phyloP scores from a whole-genome alignment of 352 stramenopile genomes.

The Phytopythium ostracodes region DNA sequence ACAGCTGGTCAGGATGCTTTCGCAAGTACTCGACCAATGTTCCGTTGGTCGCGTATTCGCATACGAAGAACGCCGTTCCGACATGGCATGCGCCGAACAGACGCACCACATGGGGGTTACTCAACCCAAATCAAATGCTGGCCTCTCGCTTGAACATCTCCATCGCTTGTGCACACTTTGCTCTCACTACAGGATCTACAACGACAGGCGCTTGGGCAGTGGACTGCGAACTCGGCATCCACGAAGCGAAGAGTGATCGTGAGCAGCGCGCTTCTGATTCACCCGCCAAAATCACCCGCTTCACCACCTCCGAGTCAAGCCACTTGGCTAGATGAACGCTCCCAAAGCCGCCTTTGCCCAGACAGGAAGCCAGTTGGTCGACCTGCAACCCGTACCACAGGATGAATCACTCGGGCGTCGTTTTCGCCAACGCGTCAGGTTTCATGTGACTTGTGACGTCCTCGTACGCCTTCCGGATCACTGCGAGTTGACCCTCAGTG shows the following conservation, averaged over 20 bases:
- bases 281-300: constrained; percentile 8
- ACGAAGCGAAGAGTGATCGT: constrained; percentile 5
- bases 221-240: neutral
- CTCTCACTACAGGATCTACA: neutral
- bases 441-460: neutral
- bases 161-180: constrained; percentile 8
- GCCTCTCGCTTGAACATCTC: constrained; percentile 22
- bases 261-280: neutral
- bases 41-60: constrained; percentile 19
- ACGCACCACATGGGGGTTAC: constrained; percentile 22
- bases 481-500: neutral
- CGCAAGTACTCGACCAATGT: constrained; percentile 17
- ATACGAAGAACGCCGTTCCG: constrained; percentile 24
- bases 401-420: neutral
- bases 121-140: constrained; percentile 26
- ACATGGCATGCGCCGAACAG: constrained; percentile 32
- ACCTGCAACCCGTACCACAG: constrained; percentile 1
- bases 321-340: neutral
- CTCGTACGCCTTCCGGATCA: neutral
- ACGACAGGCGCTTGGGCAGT: neutral
- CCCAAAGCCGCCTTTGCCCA: neutral
- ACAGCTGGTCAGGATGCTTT: constrained; percentile 20
- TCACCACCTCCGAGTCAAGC: constrained; percentile 14
- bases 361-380: neutral
- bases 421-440: too few relatives aligned